Conservation (phyloP, 1,284 basidiomycete species). For the Microbotryum saponariae region DNA sequence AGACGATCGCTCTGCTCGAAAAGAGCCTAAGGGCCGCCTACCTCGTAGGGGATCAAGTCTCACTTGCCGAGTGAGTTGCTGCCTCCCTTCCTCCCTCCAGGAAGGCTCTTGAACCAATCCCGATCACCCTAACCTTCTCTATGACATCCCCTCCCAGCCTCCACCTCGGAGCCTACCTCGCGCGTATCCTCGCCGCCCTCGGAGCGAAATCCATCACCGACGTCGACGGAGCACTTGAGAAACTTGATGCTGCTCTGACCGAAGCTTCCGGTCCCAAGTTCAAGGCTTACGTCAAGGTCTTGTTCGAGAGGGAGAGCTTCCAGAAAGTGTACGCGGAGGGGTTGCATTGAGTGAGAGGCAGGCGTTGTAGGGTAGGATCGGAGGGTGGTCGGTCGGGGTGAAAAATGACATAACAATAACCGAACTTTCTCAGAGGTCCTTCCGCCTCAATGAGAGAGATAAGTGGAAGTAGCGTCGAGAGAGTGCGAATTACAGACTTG, state of each 20-base stretch:
- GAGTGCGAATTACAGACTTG: too few relatives aligned
- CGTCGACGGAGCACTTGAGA: slow-evolving; percentile 9
- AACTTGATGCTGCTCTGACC: slow-evolving; percentile 17
- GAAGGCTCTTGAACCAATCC: not conserved
- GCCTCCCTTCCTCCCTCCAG: not conserved
- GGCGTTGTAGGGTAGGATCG: not conserved
- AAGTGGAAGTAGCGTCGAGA: too few relatives aligned
- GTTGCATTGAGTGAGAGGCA: slow-evolving; percentile 19
- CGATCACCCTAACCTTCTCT: not conserved
- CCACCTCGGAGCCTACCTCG: slow-evolving; percentile 34
- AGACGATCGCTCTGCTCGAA: slow-evolving; percentile 20
- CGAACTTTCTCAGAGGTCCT: too few relatives aligned
- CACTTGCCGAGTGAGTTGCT: slow-evolving; percentile 27
- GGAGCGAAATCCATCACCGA: slow-evolving; percentile 25
- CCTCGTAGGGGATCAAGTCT: slow-evolving; percentile 28
- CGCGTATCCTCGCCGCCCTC: slow-evolving; percentile 28
- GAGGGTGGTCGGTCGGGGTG: too few relatives aligned
- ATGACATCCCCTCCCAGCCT: slow-evolving; percentile 16
- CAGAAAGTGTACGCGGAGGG: slow-evolving; percentile 29
- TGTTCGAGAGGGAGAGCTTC: slow-evolving; percentile 30
- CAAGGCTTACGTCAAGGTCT: slow-evolving; percentile 15
- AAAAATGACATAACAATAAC: too few relatives aligned
- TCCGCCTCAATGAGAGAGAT: too few relatives aligned
- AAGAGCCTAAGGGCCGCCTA: slow-evolving; percentile 12
- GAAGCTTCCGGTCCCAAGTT: slow-evolving; percentile 17